phyloP scores from a whole-genome alignment of 805 yeast species.

The Kazachstania bromeliacearum region DNA sequence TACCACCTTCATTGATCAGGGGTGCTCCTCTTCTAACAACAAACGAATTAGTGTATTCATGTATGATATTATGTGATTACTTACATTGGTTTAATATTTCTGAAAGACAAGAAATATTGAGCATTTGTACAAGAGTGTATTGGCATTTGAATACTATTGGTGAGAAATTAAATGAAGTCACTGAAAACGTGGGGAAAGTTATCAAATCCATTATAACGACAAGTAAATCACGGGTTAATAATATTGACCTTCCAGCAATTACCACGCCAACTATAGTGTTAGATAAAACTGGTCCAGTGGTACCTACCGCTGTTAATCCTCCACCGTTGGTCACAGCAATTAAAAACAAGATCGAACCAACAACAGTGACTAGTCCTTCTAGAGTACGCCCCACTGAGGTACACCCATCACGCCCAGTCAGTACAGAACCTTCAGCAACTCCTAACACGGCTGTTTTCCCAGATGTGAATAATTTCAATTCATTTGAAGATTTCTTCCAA shows the following conservation, averaged over 20 bases:
- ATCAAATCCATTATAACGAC: constrained; percentile 42
- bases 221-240: constrained; percentile 25
- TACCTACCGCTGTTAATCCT: neutral
- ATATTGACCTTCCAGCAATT: constrained; percentile 10
- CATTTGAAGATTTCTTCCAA: constrained; percentile 50
- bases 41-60: constrained; percentile 46
- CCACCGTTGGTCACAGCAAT: neutral
- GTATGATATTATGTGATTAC: constrained; percentile 43
- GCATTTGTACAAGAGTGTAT: constrained; percentile 42
- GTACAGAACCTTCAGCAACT: neutral
- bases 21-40: constrained; percentile 48
- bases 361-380: neutral
- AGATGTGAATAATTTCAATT: constrained; percentile 40
- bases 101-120: constrained; percentile 36
- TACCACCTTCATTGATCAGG: constrained; percentile 39
- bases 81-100: constrained; percentile 32
- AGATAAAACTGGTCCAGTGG: neutral
- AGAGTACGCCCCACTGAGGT: neutral
- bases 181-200: constrained; percentile 49
- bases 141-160: constrained; percentile 54
- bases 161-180: constrained; percentile 47
- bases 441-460: constrained; percentile 27
- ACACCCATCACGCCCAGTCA: too few relatives aligned
- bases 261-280: neutral
- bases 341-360: neutral